A percentile compares a stretch with the other conserved stretches of the same genome.
phyloP scores from a whole-genome alignment of 2,329 filamentous ascomycete species.

The Pseudonectria foliicola region DNA sequence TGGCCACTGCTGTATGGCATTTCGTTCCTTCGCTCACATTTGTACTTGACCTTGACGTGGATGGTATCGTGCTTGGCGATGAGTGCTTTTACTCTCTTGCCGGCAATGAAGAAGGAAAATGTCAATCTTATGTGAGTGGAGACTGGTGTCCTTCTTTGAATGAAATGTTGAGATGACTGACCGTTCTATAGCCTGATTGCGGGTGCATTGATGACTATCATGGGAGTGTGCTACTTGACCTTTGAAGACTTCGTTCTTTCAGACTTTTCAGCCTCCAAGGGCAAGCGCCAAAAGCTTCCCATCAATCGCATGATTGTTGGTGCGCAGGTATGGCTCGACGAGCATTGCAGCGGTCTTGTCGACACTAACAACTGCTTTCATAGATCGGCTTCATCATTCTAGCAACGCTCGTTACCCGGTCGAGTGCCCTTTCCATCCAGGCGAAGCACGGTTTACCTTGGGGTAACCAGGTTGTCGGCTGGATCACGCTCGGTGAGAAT shows the following conservation, averaged over 20 bases:
- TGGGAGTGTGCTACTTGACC: constrained; percentile 70
- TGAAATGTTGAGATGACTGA: constrained; percentile 5
- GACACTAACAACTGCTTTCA: constrained; percentile 6
- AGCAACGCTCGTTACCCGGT: constrained; percentile 78
- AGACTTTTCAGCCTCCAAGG: constrained; percentile 30
- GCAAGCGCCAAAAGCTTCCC: constrained; percentile 26
- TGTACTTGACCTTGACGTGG: constrained; percentile 63
- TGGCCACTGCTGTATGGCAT: constrained; percentile 74
- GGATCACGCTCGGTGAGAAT: constrained; percentile 63
- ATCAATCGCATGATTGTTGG: constrained; percentile 57
- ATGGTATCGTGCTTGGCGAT: constrained; percentile 68
- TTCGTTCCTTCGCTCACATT: constrained; percentile 62
- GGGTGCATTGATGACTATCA: constrained; percentile 66
- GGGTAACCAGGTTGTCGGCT: constrained; percentile 83
- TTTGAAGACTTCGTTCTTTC: constrained; percentile 61
- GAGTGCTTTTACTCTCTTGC: constrained; percentile 85
- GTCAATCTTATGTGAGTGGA: constrained; percentile 62
- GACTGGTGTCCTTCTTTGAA: no score
- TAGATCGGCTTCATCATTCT: constrained; percentile 71
- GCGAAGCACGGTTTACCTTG: constrained; percentile 76
- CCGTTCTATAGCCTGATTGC: constrained; percentile 54
- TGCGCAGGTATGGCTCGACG: constrained; percentile 44
- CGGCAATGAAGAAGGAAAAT: constrained; percentile 78
- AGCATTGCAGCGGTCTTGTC: not conserved
- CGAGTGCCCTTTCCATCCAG: constrained; percentile 77